Evolutionary conservation across 179 eudicot species (phyloP), one percentile per base, ranked within the genome.

Genomic region (Nepenthes alata): DNA sequence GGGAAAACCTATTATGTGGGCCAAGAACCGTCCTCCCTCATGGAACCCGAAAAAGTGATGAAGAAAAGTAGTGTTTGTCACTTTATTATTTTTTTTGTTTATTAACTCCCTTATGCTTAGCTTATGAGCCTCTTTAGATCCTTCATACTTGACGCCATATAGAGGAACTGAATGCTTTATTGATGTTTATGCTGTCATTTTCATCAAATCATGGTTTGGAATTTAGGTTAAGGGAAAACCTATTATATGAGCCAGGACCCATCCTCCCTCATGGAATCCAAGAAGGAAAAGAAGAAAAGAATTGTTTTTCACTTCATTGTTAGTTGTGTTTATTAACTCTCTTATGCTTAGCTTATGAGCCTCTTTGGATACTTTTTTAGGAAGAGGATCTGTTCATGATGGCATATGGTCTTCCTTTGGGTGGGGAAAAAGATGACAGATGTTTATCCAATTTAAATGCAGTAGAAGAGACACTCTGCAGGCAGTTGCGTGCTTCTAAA

Each of bases 361-460:
- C 41, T 35, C 34, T 67, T 37, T 47, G 48, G 50, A n/a, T 65
- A 53, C 25, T 70, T 61, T 69, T 61, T 39, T 77, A 93, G 98
- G 98, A 93, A 66, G 97, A 93, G 69, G 98, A 93, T 82, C 55
- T 89, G 49, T 86, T 93, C 71, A 83, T 77, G 12, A 87, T 93
- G 91, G 83, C 98, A 37, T 84, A 78, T 69, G 98, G 97, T 64
- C 83, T 89, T 61, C 95, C 90, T 75, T 71, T 93, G 81, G 86
- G 88, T 56, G 87, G 68, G 50, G 89, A 86, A 38, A 91, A 89
- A 71, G 97, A 87, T 79, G 98, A 93, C 59, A 79, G 86, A 72
- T 83, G 86, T 74, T 75, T 93, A 64, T 80, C 95, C 64, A 74
- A 76, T 64, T 66, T 87, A 61, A 85, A 89, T 75, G 95, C 95